A percentile compares a stretch with the other conserved stretches of the same genome.
These are phyloP conservation scores for Saccharomyces pastorianus DNA, from an alignment of 1,139 yeast genomes.

Conservation along the genomic window DNA sequence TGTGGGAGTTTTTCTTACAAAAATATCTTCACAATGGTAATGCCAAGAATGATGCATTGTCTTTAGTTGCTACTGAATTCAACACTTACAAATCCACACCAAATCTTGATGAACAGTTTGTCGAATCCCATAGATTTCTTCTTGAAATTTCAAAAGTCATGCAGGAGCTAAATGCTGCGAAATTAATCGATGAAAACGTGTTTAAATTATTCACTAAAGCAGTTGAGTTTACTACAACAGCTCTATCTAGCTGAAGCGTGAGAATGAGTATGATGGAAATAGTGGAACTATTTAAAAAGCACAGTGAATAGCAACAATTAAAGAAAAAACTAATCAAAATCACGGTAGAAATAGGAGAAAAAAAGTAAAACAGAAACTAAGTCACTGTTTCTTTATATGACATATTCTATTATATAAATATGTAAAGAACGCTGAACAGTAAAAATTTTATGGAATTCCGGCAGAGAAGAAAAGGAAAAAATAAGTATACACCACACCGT, in stretches of 20 bases:
- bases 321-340: background rate
- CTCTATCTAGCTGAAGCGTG: conserved; percentile 7
- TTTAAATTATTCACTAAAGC: conserved; percentile 16
- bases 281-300: background rate
- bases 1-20: conserved; percentile 30
- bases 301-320: background rate
- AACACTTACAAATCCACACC: conserved; percentile 25
- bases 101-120: conserved; percentile 25
- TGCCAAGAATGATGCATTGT: conserved; percentile 25
- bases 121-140: conserved; percentile 18
- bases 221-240: conserved; percentile 18
- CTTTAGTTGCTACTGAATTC: conserved; percentile 25
- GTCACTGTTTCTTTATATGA: background rate
- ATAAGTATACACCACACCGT: background rate
- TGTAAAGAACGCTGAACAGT: background rate
- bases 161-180: conserved; percentile 12
- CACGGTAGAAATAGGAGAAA: background rate
- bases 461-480: background rate
- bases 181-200: conserved; percentile 19
- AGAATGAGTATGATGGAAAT: background rate
- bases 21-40: conserved; percentile 29
- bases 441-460: background rate
- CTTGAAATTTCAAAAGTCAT: conserved; percentile 14
- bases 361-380: background rate
- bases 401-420: background rate